Base-by-base conservation (phyloP, 768 basidiomycete species). In the Lentinula lateritia region DNA sequence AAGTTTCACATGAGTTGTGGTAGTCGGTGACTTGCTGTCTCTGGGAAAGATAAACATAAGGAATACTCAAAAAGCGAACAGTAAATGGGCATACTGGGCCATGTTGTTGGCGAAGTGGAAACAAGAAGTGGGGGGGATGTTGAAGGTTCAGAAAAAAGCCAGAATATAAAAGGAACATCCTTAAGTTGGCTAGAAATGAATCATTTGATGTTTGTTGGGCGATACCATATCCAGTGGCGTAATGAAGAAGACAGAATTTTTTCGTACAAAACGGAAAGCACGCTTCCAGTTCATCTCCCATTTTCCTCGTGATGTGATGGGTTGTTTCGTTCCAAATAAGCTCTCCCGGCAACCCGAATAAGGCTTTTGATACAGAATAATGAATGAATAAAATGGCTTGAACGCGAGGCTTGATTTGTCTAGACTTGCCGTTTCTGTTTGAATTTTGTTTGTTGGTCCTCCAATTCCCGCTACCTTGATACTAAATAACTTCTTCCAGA, bases 241-340 rank as follows among this genome's bases (percentile, higher is more conserved):
- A 54, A 54, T 39, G 38, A 18, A 54, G 53, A 54, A 54, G 53
- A 54, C 15, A 54, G 16, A 54, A 12, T 52, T 39, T 35, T 52
- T 52, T 39, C 15, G 18, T 20, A 54, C 18, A 39, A 10, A 34
- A 45, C 43, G 15, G 43, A n/a, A 45, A 16, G 7, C 15, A 23
- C 16, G 32, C 38, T 38, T 10, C 35, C 5, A 20, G 18, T 54
- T 56, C 23, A 43, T 43, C 53, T 54, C 52, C 52, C 36, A 38
- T 54, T 54, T 54, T 54, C 53, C 34, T 54, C 53, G 36, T 54
- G 53, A 54, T 54, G 53, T 54, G 53, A 38, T 20, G 36, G n/a
- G 13, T 50, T 23, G 20, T 50, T 45, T n/a, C 50, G 15, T 50
- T 8, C 9, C 3, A 39, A 41, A 54, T 54, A 54, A 41, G 35